Base-by-base conservation (phyloP, 225 moss, liverwort and hornwort species). In the Antitrichia curtipendula region DNA sequence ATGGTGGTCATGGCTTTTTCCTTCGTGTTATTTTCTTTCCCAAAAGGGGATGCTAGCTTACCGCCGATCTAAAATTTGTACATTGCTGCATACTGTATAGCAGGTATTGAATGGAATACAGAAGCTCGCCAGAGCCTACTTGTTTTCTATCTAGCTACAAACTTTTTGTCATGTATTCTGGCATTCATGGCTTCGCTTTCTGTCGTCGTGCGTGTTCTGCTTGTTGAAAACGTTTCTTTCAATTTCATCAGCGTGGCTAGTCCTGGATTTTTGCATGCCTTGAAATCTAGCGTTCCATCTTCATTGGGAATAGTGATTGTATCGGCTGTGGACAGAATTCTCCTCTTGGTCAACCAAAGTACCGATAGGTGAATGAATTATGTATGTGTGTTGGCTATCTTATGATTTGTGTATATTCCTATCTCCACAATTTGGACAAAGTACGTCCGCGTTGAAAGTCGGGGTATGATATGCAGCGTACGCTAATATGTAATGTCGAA, bases 11-110 rank as follows among this genome's bases (percentile, higher is more conserved):
- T 23, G 21, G 49, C 27, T 24, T 17, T n/a, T 40, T 7, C 28
- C 65, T 45, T 45, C 8, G 56, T 56, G 16, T 50, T n/a, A 16
- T 28, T 34, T 38, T 53, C 29, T 14, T 69, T 16, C 2, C 6
- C 14, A 7, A 18, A 38, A 68, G 15, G 45, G 58, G 20, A 9
- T 2, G 12, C n/a, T n/a, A n/a, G n/a, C 4, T 21, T 24, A 7
- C 70, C 6, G 36, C 27, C 12, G 20, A 16, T 16, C 8, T 74
- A 25, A 43, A 52, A 82, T 50, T 40, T 91, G 89, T 89, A 89
- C 56, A 89, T 78, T 63, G 62, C 85, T 40, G 81, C 49, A 54
- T 87, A 81, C 84, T 86, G 80, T 89, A 57, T 63, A n/a, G 83
- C 83, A 47, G 18, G 34, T 87, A 7, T 57, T 81, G 70, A 58